Evolutionary conservation across 2,329 filamentous ascomycete genomes (phyloP), one percentile per base, ranked within the genome.

Genomic region (Didymella exigua): DNA sequence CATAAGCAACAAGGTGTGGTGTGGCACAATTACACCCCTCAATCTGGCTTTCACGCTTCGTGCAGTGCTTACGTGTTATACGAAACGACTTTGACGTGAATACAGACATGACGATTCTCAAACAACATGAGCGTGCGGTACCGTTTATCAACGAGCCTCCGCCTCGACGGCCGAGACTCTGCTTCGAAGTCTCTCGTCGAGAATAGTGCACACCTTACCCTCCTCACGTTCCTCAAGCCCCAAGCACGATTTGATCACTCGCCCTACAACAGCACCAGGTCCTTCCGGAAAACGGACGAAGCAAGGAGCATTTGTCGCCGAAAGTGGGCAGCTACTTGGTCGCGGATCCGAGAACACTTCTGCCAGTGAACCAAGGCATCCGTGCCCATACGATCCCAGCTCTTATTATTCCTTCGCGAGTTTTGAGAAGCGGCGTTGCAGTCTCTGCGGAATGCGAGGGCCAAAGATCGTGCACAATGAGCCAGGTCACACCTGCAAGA

Each of bases 331-430:
- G 18, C n/a, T 36, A 24, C 45, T 30, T 7, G 27, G 16, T n/a
- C 13, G 40, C 7, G 21, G 30, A 11, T 5, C 23, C 14, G 33
- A 44, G 9, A 24, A 4, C 8, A 11, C n/a, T 8, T 5, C 8
- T 14, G 21, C 33, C 14, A 24, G 19, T 3, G 19, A 9, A 10
- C 14, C 34, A 37, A 10, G 11, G 14, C 13, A 41, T 23, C 30
- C 27, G 5, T 68, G 62, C 47, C 60, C 63, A 0, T 64, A 68
- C 54, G 59, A 69, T 41, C 37, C 62, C 1, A 49, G 55, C 8
- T 31, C 23, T 3, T 64, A 66, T 30, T 55, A 63, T 38, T 67
- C 62, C 0, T 68, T 66, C 38, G 48, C 60, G 6, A 59, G 43
- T 11, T 56, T 68, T n/a, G 65, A 69, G 36, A 51, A 55, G 9